A percentile compares a stretch with the other conserved stretches of the same genome.
Evolutionary conservation across 192 early-diverging fungal species (phyloP).

Genomic region (Backusella circina): DNA sequence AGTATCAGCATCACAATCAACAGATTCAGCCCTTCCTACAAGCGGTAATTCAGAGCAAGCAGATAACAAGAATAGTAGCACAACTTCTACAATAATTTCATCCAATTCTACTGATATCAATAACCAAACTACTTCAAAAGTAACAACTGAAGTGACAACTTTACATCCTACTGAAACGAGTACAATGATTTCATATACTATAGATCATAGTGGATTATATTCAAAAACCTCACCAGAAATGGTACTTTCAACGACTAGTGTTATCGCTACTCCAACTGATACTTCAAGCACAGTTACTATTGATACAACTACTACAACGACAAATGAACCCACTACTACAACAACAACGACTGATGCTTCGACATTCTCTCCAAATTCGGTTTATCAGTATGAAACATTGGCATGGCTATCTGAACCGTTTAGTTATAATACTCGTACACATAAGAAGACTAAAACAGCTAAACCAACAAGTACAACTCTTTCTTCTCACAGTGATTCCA

Average conservation of each 20-base stretch:
- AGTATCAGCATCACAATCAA: not conserved
- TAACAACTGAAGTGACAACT: not conserved
- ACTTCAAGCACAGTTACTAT: not conserved
- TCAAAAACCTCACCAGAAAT: not conserved
- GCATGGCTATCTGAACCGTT: slow-evolving; percentile 24
- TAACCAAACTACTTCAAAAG: not conserved
- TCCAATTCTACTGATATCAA: not conserved
- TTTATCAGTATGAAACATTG: slow-evolving; percentile 20
- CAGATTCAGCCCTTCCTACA: not conserved
- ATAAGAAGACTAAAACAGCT: not conserved
- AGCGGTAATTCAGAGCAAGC: not conserved
- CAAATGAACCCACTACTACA: not conserved
- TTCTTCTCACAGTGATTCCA: not conserved
- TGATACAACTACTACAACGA: not conserved
- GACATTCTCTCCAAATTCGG: not conserved
- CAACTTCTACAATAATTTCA: not conserved
- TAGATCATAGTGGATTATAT: not conserved
- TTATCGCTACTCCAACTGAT: not conserved
- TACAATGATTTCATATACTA: not conserved
- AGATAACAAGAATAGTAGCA: not conserved
- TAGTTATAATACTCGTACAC: not conserved
- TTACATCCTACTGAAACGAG: not conserved
- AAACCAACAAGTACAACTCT: not conserved
- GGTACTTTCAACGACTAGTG: not conserved
- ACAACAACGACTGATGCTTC: not conserved